Conservation (phyloP, 1,139 yeast species). For the Chernovozyma aurita region DNA sequence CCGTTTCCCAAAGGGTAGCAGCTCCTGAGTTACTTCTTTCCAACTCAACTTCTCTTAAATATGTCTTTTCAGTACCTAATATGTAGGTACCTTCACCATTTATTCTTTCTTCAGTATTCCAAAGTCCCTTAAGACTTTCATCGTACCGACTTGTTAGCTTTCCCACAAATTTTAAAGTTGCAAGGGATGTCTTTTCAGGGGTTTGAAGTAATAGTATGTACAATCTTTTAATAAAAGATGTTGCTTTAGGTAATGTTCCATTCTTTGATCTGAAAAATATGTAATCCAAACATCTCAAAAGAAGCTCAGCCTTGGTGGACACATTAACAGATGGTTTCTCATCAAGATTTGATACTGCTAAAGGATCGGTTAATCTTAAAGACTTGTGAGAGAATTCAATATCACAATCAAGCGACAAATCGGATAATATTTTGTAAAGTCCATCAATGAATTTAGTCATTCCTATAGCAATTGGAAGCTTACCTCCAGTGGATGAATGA, state of each 20-base stretch:
- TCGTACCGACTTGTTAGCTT: conserved; percentile 65
- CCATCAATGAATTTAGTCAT: conserved; percentile 68
- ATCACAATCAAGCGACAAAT: conserved; percentile 73
- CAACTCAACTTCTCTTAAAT: conserved; percentile 43
- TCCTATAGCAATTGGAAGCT: conserved; percentile 57
- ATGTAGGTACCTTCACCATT: conserved; percentile 62
- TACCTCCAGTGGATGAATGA: conserved; percentile 56
- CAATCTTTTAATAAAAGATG: conserved; percentile 79
- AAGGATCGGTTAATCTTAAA: conserved; percentile 73
- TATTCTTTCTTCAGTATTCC: conserved; percentile 83
- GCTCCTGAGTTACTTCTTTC: conserved; percentile 82
- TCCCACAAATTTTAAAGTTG: conserved; percentile 71
- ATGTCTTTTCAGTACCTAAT: conserved; percentile 59
- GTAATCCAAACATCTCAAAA: conserved; percentile 72
- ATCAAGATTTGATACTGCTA: conserved; percentile 30
- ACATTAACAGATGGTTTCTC: conserved; percentile 74
- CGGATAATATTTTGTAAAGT: conserved; percentile 62
- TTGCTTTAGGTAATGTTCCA: conserved; percentile 67
- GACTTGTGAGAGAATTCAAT: conserved; percentile 82
- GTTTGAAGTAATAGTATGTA: conserved; percentile 64
- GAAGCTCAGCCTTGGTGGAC: conserved; percentile 82
- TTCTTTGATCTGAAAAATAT: conserved; percentile 75
- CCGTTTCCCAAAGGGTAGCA: conserved; percentile 87
- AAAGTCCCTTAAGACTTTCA: conserved; percentile 67
- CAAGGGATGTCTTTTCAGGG: conserved; percentile 85